Conservation (phyloP, 306 rosid genomes). For the Morella rubra region DNA sequence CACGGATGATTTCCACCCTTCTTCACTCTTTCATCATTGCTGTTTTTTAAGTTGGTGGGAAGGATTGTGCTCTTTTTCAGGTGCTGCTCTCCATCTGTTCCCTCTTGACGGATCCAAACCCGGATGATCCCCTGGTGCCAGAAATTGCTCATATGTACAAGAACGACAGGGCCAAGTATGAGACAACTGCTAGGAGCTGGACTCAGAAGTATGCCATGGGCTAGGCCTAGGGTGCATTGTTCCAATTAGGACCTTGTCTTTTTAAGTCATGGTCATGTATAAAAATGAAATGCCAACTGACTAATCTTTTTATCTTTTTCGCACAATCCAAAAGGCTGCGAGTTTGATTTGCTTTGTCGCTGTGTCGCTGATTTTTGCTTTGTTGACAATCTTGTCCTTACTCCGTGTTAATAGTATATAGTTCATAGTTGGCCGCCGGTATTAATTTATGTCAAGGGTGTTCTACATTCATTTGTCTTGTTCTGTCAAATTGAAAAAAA, state of each 20-base stretch:
- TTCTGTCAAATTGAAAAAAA: too few relatives aligned
- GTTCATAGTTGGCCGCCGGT: not conserved
- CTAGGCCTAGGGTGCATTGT: conserved; percentile 58
- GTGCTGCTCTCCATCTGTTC: conserved; percentile 84
- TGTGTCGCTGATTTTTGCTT: not conserved
- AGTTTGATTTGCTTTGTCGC: not conserved
- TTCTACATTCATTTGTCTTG: too few relatives aligned
- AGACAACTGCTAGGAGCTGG: conserved; percentile 92
- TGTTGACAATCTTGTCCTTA: not conserved
- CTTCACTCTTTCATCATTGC: conserved; percentile 30
- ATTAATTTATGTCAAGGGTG: not conserved
- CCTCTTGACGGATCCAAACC: conserved; percentile 85
- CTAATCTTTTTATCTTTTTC: not conserved
- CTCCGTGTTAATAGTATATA: not conserved
- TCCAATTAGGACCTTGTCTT: conserved; percentile 11
- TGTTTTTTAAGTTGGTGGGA: conserved; percentile 62
- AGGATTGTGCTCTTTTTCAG: conserved; percentile 55
- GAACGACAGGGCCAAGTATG: conserved; percentile 78
- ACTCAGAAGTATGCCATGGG: conserved; percentile 94
- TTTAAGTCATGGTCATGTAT: conserved; percentile 25
- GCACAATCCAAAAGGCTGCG: not conserved
- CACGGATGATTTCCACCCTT: conserved; percentile 26
- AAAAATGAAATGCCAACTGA: conserved; percentile 20
- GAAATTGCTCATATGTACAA: conserved; percentile 84
- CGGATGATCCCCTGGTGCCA: conserved; percentile 82